These are phyloP conservation scores for Penicillium waksmanii DNA, from an alignment of 495 filamentous ascomycete genomes.

Conservation along the genomic window DNA sequence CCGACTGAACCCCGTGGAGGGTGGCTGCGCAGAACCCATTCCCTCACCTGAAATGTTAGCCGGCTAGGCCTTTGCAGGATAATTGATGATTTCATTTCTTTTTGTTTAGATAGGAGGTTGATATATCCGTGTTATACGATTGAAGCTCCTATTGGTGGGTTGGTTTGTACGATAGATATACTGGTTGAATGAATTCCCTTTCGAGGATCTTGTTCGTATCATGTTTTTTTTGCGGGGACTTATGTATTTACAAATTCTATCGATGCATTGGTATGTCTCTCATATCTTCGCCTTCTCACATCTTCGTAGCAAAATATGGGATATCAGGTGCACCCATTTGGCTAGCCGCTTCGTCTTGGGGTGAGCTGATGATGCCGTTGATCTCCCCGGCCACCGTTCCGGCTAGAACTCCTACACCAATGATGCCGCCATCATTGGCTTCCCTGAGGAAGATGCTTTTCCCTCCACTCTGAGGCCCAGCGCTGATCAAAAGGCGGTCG, in stretches of 20 bases:
- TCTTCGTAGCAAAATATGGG: not conserved
- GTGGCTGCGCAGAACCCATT: not conserved
- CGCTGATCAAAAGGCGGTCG: slow-evolving; percentile 57
- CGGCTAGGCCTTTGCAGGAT: not conserved
- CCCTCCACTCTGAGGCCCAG: slow-evolving; percentile 49
- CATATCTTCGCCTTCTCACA: not conserved
- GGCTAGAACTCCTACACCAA: slow-evolving; percentile 69
- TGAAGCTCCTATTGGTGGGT: not conserved
- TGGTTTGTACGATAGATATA: slow-evolving; percentile 1
- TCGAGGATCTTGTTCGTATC: not conserved
- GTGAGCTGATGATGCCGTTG: slow-evolving; percentile 34
- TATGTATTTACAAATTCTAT: not conserved
- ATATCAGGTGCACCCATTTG: slow-evolving; percentile 4
- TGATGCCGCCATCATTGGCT: slow-evolving; percentile 71
- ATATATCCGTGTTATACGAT: not conserved
- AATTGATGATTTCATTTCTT: not conserved
- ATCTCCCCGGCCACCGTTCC: slow-evolving; percentile 44
- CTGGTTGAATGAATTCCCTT: slow-evolving; percentile 1
- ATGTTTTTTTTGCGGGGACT: not conserved
- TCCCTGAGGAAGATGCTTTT: slow-evolving; percentile 62
- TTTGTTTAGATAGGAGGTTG: not conserved
- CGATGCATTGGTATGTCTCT: not conserved
- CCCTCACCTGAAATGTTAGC: not conserved
- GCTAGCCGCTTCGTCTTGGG: slow-evolving; percentile 14
- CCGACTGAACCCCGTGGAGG: not conserved